A percentile compares a stretch with the other conserved stretches of the same genome.
phyloP scores from a whole-genome alignment of 192 early-diverging fungal genomes.

The Rhizoclosmatium sp. region DNA sequence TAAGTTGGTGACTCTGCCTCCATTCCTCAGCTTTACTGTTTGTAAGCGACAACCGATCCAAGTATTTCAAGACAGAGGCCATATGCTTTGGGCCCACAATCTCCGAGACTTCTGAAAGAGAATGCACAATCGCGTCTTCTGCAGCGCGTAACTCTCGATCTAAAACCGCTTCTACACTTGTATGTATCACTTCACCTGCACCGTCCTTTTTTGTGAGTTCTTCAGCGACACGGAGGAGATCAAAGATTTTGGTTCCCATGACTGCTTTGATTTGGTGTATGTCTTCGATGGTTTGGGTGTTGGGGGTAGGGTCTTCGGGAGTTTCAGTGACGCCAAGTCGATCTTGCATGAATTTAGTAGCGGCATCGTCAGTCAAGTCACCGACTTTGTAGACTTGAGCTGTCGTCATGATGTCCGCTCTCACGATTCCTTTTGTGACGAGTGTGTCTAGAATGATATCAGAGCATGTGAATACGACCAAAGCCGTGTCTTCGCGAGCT shows the following conservation, averaged over 20 bases:
- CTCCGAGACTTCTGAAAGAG: neutral
- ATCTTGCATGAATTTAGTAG: slow-evolving; percentile 16
- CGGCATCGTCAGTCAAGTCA: neutral
- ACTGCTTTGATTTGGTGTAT: neutral
- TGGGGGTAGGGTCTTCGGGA: neutral
- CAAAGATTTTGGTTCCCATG: slow-evolving; percentile 31
- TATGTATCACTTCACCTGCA: neutral
- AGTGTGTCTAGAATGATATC: neutral
- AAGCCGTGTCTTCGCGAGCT: slow-evolving; percentile 37
- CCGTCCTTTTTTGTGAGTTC: slow-evolving; percentile 28
- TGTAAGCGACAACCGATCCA: neutral
- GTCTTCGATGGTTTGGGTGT: neutral
- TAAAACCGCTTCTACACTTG: neutral
- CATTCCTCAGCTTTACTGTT: neutral
- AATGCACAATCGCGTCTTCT: neutral
- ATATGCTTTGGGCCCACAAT: neutral
- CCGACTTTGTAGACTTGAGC: slow-evolving; percentile 35
- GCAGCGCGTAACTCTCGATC: neutral
- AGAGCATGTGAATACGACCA: slow-evolving; percentile 26
- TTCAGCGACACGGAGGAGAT: slow-evolving; percentile 26
- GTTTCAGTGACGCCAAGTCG: neutral
- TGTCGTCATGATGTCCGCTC: neutral
- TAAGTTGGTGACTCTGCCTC: neutral
- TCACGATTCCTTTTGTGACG: neutral
- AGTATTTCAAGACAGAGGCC: neutral